Conservation (phyloP, 1,139 yeast species). For the Candida sp. region DNA sequence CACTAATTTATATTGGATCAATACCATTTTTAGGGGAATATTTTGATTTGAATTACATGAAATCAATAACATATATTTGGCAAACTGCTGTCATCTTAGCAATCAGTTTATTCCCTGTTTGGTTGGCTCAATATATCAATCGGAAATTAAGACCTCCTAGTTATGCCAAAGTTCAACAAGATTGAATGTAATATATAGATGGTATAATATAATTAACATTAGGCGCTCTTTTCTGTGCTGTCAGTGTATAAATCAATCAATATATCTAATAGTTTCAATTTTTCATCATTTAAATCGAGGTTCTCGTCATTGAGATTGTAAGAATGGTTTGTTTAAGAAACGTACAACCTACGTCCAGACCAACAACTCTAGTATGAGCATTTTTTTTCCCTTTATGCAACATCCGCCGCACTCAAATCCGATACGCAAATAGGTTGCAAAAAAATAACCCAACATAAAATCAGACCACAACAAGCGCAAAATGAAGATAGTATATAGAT, state of each 20-base stretch:
- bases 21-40: slow-evolving; percentile 84
- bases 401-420: neutral
- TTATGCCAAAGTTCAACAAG: slow-evolving; percentile 95
- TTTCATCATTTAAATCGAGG: too few relatives aligned
- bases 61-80: slow-evolving; percentile 63
- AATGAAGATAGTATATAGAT: neutral
- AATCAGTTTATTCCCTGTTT: slow-evolving; percentile 82
- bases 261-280: too few relatives aligned
- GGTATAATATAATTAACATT: too few relatives aligned
- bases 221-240: too few relatives aligned
- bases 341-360: too few relatives aligned
- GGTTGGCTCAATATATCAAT: slow-evolving; percentile 75
- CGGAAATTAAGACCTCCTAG: slow-evolving; percentile 87
- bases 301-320: too few relatives aligned
- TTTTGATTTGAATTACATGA: slow-evolving; percentile 67
- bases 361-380: too few relatives aligned
- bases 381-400: neutral
- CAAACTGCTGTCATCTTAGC: slow-evolving; percentile 62
- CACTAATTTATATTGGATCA: slow-evolving; percentile 64
- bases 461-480: neutral
- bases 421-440: neutral
- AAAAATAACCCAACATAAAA: neutral
- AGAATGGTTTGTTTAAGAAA: too few relatives aligned
- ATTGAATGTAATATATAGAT: slow-evolving; percentile 9
- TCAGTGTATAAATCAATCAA: too few relatives aligned